Base-by-base conservation (phyloP, 352 stramenopile genomes). In the Globisporangium paddicum region DNA sequence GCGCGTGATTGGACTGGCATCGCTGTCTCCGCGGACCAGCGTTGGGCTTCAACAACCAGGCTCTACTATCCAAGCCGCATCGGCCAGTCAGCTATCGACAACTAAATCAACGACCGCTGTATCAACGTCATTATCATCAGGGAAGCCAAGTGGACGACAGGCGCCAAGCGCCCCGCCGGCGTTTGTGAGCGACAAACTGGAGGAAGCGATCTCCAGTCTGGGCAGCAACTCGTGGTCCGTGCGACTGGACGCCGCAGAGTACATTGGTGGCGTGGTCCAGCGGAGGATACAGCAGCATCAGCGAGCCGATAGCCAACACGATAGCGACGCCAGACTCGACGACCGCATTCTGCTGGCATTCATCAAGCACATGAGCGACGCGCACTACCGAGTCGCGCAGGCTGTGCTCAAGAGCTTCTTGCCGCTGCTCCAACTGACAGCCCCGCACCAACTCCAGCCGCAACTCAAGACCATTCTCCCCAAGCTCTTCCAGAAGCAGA, bases 341-440 rank as follows among this genome's bases (percentile, higher is more conserved):
- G 78, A 76, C n/a, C 73, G 75, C 6, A 75, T 90, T 26, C 44
- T 90, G 14, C 37, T 53, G 0, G 68, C 66, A 1, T 81, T 88
- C 18, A 72, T 92, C 23, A 79, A 85, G 18, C 79, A 89, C 62
- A 50, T 95, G 21, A 75, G 66, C 9, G 85, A 95, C 44, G 57
- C 70, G 18, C 85, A 95, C 30, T 91, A 93, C 55, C 79, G 85
- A 1, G 81, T 95, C 1, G 77, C 78, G 3, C 85, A 93, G 42
- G 68, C 71, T 18, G 76, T 84, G n/a, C 63, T 93, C 3, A 82
- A 81, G 38, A 66, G 75, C 34, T 68, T 93, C 23, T 52, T 89
- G 21, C 63, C 72, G 6, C 65, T 86, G 19, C 26, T 91, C n/a
- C 72, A 80, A 21, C 49, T 87, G 10, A 19, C 66, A 1, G 63